A percentile compares a stretch with the other conserved stretches of the same genome.
Conservation (phyloP, 768 basidiomycete species). For the Hericium erinaceus region DNA sequence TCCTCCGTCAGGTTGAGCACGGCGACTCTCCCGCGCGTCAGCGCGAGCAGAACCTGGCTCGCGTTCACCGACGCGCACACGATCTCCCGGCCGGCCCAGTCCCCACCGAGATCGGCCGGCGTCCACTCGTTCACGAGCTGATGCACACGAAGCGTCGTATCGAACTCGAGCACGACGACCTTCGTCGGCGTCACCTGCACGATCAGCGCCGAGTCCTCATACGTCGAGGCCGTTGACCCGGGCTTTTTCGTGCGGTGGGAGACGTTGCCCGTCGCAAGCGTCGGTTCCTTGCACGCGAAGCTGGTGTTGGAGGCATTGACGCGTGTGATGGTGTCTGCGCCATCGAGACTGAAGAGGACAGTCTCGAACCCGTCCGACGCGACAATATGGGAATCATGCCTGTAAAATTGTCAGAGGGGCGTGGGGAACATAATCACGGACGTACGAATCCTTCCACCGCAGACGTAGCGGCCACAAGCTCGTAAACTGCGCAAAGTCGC, state of each 20-base stretch:
- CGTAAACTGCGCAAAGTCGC: constrained; percentile 47
- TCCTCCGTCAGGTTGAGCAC: not conserved
- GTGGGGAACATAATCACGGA: not conserved
- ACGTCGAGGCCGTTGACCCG: constrained; percentile 16
- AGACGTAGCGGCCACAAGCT: constrained; percentile 52
- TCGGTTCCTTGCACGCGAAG: constrained; percentile 42
- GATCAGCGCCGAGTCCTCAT: constrained; percentile 42
- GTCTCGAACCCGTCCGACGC: constrained; percentile 51
- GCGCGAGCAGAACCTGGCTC: constrained; percentile 39
- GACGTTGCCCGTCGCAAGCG: constrained; percentile 58
- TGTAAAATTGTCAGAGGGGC: constrained; percentile 16
- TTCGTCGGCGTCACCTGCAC: constrained; percentile 65
- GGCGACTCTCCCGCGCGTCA: not conserved
- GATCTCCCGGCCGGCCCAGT: constrained; percentile 35
- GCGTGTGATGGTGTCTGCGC: constrained; percentile 32
- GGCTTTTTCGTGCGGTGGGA: constrained; percentile 20
- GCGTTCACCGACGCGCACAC: constrained; percentile 63
- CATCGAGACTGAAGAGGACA: constrained; percentile 43
- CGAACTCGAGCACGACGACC: constrained; percentile 48
- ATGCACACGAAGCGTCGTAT: constrained; percentile 35
- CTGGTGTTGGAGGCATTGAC: constrained; percentile 29
- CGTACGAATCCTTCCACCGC: no score
- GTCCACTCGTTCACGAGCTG: constrained; percentile 32
- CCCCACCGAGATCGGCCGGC: constrained; percentile 12
- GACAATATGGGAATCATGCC: constrained; percentile 47